These are phyloP conservation scores for Hydnum rufescens DNA, from an alignment of 768 basidiomycete genomes.

Conservation along the genomic window DNA sequence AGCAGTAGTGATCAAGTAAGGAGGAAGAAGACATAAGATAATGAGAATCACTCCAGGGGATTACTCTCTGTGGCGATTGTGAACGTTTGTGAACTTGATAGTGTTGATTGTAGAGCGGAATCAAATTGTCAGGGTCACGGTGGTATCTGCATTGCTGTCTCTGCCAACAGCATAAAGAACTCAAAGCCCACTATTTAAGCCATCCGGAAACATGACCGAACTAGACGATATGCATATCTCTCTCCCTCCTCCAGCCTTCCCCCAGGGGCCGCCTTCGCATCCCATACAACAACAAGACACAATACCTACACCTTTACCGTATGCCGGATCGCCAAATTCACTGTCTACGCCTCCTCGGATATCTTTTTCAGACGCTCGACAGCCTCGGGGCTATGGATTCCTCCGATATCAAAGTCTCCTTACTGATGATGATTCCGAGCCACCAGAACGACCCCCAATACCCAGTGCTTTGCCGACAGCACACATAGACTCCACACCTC, in stretches of 20 bases:
- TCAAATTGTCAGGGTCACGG: too few species aligned
- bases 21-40: too few species aligned
- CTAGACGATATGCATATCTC: neutral
- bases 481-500: conserved; percentile 55
- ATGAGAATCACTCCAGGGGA: too few species aligned
- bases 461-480: conserved; percentile 46
- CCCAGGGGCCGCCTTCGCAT: conserved; percentile 9
- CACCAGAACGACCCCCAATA: conserved; percentile 31
- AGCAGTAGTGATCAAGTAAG: too few species aligned
- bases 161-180: too few species aligned
- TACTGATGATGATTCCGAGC: conserved; percentile 2
- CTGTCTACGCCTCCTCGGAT: neutral
- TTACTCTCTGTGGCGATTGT: too few species aligned
- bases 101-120: too few species aligned
- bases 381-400: neutral
- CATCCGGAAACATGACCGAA: too few species aligned
- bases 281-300: neutral
- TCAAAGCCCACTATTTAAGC: too few species aligned
- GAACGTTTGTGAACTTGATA: too few species aligned
- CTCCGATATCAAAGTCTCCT: conserved; percentile 8
- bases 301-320: neutral
- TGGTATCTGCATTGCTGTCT: too few species aligned
- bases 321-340: neutral
- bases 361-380: conserved; percentile 2
- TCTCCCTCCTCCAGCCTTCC: conserved; percentile 9